These are phyloP conservation scores for Sclerotinia sclerotiorum DNA, from an alignment of 2,329 filamentous ascomycete genomes.

Conservation along the genomic window DNA sequence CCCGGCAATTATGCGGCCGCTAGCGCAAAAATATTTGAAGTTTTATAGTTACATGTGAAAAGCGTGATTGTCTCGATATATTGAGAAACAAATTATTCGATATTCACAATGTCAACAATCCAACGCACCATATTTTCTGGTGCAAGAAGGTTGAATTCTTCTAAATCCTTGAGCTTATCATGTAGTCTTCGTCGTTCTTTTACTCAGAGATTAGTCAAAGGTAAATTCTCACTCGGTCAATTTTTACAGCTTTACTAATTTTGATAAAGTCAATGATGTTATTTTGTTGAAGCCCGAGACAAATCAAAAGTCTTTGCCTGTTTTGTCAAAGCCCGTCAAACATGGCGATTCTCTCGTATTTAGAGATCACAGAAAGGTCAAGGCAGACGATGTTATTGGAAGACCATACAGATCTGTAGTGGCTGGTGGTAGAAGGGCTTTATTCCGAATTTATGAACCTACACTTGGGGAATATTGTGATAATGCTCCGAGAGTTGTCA, in stretches of 20 bases:
- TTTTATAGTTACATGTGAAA: conserved; percentile 25
- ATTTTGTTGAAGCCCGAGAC: conserved; percentile 35
- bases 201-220: conserved; percentile 14
- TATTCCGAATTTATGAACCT: conserved; percentile 55
- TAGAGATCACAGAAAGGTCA: conserved; percentile 33
- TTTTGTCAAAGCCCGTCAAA: conserved; percentile 46
- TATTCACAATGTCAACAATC: conserved; percentile 7
- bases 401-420: conserved; percentile 32
- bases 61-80: background rate
- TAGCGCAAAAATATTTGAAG: background rate
- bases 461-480: conserved; percentile 67
- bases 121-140: conserved; percentile 5
- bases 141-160: background rate
- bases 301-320: conserved; percentile 26
- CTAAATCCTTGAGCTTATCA: background rate
- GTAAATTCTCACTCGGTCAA: background rate
- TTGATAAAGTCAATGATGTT: conserved; percentile 30
- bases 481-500: conserved; percentile 70
- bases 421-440: conserved; percentile 27
- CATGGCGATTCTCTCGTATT: conserved; percentile 35
- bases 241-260: background rate
- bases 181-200: conserved; percentile 6
- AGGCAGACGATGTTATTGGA: conserved; percentile 43
- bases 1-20: conserved; percentile 21
- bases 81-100: background rate